Conservation (phyloP, 257 asterid genomes). For the Leptodermis oblonga region DNA sequence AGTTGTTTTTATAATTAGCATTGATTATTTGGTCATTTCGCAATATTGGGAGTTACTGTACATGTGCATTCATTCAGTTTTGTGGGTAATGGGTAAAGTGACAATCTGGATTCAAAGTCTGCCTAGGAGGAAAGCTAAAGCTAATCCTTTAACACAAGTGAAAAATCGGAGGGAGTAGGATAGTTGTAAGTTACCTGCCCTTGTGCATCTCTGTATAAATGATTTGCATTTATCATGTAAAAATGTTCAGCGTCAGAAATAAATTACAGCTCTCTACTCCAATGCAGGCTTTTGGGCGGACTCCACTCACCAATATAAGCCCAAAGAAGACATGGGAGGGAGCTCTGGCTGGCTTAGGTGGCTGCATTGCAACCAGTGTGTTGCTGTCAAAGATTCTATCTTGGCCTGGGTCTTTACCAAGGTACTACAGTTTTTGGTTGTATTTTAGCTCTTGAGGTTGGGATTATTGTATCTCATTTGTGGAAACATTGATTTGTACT, state of each 20-base stretch:
- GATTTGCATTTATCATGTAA: slow-evolving; percentile 4
- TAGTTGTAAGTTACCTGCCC: not conserved
- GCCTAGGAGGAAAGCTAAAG: not conserved
- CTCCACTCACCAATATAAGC: slow-evolving; percentile 79
- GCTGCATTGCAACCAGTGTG: slow-evolving; percentile 72
- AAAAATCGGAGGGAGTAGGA: not conserved
- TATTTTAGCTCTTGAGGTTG: not conserved
- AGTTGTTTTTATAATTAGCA: not conserved
- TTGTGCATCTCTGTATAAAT: not conserved
- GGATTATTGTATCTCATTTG: not conserved
- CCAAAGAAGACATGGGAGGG: slow-evolving; percentile 99
- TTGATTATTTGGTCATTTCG: not conserved
- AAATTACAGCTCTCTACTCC: slow-evolving; percentile 17
- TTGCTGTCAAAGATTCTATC: slow-evolving; percentile 57
- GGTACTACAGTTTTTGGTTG: slow-evolving; percentile 32
- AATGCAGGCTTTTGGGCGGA: slow-evolving; percentile 87
- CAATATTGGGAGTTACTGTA: not conserved
- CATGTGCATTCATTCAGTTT: not conserved
- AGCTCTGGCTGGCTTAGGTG: slow-evolving; percentile 76
- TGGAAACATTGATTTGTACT: not conserved
- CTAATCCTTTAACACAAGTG: not conserved
- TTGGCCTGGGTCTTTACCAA: slow-evolving; percentile 74
- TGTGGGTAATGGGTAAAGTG: slow-evolving; percentile 5
- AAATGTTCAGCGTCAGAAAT: slow-evolving; percentile 10
- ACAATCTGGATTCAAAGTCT: not conserved